These are phyloP conservation scores for Oryza glumipatula DNA, from an alignment of 176 grass and related monocot species.

Conservation along the genomic window DNA sequence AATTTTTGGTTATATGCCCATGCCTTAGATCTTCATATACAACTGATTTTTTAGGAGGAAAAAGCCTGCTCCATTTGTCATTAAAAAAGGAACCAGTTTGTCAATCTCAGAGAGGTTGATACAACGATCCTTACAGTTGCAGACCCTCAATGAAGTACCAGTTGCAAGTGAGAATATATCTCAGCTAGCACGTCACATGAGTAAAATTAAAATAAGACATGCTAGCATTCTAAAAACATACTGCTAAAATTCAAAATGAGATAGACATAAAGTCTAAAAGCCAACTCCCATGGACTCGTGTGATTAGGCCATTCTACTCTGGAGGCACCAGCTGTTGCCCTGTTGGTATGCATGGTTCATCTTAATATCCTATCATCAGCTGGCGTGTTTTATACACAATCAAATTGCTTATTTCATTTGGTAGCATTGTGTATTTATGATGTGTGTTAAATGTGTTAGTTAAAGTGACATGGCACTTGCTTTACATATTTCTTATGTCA, in stretches of 20 bases:
- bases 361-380: neutral
- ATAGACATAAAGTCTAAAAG: neutral
- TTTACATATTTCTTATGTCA: slow-evolving; percentile 14
- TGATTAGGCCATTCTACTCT: neutral
- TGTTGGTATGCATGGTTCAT: neutral
- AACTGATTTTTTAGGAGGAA: neutral
- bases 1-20: slow-evolving; percentile 3
- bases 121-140: neutral
- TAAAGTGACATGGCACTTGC: slow-evolving; percentile 6
- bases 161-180: neutral
- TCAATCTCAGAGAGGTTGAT: neutral
- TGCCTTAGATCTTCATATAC: slow-evolving; percentile 9
- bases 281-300: neutral
- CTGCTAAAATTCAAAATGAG: neutral
- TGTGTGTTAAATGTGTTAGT: neutral
- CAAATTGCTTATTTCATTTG: neutral
- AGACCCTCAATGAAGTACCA: neutral
- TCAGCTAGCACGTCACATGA: neutral
- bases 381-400: neutral
- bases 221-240: neutral
- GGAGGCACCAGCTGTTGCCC: neutral
- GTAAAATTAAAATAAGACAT: neutral
- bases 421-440: neutral
- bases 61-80: neutral
- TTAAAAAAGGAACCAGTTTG: neutral